Percentiles rank a stretch among this genome's conserved stretches.
phyloP scores from a whole-genome alignment of 2,329 filamentous ascomycete genomes.

The Alternaria consortialis region DNA sequence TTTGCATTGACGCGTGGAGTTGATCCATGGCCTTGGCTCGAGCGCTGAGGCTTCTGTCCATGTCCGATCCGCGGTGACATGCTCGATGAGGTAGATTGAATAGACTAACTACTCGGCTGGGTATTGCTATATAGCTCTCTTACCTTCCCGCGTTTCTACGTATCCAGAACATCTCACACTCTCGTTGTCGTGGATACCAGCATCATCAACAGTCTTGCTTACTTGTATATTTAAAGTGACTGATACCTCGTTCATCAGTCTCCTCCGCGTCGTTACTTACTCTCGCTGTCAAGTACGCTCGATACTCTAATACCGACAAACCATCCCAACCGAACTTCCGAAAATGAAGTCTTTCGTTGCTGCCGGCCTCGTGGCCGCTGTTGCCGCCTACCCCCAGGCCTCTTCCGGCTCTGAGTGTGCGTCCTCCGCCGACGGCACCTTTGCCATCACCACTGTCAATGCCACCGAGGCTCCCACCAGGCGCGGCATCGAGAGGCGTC shows the following conservation, averaged over 20 bases:
- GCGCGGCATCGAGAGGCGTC: slow-evolving; percentile 39
- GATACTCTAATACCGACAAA: slow-evolving; percentile 14
- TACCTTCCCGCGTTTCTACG: slow-evolving; percentile 22
- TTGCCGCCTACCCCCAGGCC: slow-evolving; percentile 38
- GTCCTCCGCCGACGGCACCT: slow-evolving; percentile 61
- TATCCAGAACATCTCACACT: slow-evolving; percentile 24
- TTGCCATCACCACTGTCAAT: slow-evolving; percentile 67
- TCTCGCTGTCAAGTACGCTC: slow-evolving; percentile 23
- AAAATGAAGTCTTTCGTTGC: slow-evolving; percentile 46
- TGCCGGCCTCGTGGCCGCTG: slow-evolving; percentile 42
- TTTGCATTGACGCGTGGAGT: slow-evolving; percentile 42
- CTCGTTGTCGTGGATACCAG: slow-evolving; percentile 40
- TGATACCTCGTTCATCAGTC: slow-evolving; percentile 53
- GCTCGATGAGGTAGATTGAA: slow-evolving; percentile 32
- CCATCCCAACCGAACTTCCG: slow-evolving; percentile 18
- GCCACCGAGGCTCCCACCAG: slow-evolving; percentile 44
- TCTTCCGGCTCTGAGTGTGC: slow-evolving; percentile 63
- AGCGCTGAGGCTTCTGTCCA: slow-evolving; percentile 21
- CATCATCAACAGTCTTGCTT: slow-evolving; percentile 13
- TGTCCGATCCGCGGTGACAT: slow-evolving; percentile 33
- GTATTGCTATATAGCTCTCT: slow-evolving; percentile 43
- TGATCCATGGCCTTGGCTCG: slow-evolving; percentile 35
- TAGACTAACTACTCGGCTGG: slow-evolving; percentile 22
- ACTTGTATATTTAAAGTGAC: slow-evolving; percentile 26
- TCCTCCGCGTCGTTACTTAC: slow-evolving; percentile 32